These are phyloP conservation scores for Heracleum sosnowskyi DNA, from an alignment of 129 eudicot species.

Conservation along the genomic window DNA sequence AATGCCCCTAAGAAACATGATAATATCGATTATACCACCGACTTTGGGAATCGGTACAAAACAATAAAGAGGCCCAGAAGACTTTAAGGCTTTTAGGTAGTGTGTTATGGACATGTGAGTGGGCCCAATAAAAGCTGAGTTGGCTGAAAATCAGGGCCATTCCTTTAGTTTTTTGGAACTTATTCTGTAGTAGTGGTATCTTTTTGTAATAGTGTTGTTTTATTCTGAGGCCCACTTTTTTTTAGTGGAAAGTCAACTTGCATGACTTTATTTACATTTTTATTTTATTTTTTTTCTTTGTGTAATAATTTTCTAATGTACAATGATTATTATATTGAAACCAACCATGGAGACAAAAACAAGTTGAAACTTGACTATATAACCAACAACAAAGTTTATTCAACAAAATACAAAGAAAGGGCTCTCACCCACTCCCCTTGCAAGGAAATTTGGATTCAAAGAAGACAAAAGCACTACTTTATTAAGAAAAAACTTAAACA, in stretches of 20 bases:
- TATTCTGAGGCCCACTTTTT: constrained; percentile 19
- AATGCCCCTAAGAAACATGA: neutral
- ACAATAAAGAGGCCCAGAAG: neutral
- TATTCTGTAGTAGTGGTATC: constrained; percentile 1
- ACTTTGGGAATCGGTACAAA: neutral
- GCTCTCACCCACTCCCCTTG: constrained; percentile 9
- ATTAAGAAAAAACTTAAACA: neutral
- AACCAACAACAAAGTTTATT: neutral
- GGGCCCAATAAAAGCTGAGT: neutral
- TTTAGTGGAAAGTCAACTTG: constrained; percentile 43
- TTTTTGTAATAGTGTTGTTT: neutral
- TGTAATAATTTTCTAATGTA: neutral
- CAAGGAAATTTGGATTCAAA: neutral
- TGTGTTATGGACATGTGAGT: neutral
- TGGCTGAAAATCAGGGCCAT: neutral
- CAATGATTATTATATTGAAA: neutral
- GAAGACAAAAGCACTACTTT: neutral
- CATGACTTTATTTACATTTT: neutral
- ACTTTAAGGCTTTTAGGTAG: constrained; percentile 1
- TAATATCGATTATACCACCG: neutral
- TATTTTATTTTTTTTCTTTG: neutral
- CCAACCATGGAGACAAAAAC: neutral
- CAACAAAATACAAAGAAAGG: neutral
- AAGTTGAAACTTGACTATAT: constrained; percentile 1
- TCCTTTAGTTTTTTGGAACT: neutral